Conservation (phyloP, 306 rosid species). For the Castanea sativa region DNA sequence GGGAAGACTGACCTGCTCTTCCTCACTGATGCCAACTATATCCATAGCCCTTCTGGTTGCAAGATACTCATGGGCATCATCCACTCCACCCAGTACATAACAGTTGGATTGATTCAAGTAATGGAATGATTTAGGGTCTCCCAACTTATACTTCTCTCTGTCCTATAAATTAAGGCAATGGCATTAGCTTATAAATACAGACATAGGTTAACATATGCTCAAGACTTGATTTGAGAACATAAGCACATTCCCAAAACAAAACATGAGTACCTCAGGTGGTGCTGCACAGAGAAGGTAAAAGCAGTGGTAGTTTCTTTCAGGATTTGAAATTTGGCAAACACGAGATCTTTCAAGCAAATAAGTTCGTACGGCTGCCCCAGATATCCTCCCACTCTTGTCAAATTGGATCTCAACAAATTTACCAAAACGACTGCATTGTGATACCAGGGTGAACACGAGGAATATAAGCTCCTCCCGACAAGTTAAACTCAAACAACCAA, state of each 20-base stretch:
- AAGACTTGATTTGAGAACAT: conserved; percentile 3
- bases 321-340: conserved; percentile 95
- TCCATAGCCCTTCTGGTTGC: conserved; percentile 99
- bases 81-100: conserved; percentile 85
- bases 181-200: conserved; percentile 4
- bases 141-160: conserved; percentile 80
- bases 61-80: conserved; percentile 88
- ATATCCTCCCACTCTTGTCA: conserved; percentile 97
- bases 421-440: conserved; percentile 96
- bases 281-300: conserved; percentile 99
- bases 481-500: conserved; percentile 13
- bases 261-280: conserved; percentile 75
- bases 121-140: conserved; percentile 80
- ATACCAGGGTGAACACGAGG: conserved; percentile 27
- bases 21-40: conserved; percentile 96
- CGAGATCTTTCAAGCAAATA: conserved; percentile 99
- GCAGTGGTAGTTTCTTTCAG: conserved; percentile 98
- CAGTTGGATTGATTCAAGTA: conserved; percentile 91
- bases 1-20: conserved; percentile 73
- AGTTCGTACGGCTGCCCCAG: conserved; percentile 96
- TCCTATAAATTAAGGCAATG: conserved; percentile 47
- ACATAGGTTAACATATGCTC: neutral
- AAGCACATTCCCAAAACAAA: conserved; percentile 21
- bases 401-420: conserved; percentile 99
- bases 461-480: conserved; percentile 22